phyloP scores from a whole-genome alignment of 116 monocot species.

The Cymodocea nodosa region DNA sequence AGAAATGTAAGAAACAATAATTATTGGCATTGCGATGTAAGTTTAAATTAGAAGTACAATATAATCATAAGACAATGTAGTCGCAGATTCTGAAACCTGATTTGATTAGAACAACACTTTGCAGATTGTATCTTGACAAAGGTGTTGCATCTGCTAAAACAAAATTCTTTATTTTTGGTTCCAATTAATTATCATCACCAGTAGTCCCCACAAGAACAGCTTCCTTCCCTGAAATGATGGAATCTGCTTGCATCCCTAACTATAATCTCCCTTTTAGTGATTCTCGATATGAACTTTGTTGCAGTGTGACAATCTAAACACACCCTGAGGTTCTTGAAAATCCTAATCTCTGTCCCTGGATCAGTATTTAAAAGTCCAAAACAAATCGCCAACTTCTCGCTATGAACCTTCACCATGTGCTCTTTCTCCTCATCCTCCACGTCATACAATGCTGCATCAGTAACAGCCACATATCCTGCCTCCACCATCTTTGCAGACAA shows the following conservation, averaged over 20 bases:
- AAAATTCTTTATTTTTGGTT: too few species aligned
- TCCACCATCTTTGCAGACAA: slow-evolving; percentile 29
- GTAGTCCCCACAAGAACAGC: slow-evolving; percentile 48
- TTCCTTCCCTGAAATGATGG: slow-evolving; percentile 47
- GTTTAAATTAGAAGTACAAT: too few species aligned
- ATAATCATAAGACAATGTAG: too few species aligned
- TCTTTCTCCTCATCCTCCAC: slow-evolving; percentile 61
- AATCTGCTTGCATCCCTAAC: slow-evolving; percentile 55
- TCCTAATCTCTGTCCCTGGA: slow-evolving; percentile 36
- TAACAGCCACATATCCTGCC: slow-evolving; percentile 30
- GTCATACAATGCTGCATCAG: slow-evolving; percentile 28
- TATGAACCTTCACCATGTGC: slow-evolving; percentile 42
- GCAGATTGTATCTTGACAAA: too few species aligned
- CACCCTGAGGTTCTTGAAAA: slow-evolving; percentile 53
- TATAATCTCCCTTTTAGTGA: slow-evolving; percentile 35
- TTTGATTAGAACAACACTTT: too few species aligned
- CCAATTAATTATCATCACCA: slow-evolving; percentile 22
- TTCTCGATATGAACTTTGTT: slow-evolving; percentile 38
- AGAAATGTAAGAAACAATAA: too few species aligned
- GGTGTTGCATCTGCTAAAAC: too few species aligned
- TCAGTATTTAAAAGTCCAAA: slow-evolving; percentile 38
- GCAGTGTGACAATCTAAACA: slow-evolving; percentile 41
- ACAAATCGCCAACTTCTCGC: slow-evolving; percentile 49
- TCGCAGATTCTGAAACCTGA: too few species aligned
- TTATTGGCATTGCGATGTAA: too few species aligned